phyloP scores from a whole-genome alignment of 371 early-diverging fungal genomes.

The Mortierella sp. region DNA sequence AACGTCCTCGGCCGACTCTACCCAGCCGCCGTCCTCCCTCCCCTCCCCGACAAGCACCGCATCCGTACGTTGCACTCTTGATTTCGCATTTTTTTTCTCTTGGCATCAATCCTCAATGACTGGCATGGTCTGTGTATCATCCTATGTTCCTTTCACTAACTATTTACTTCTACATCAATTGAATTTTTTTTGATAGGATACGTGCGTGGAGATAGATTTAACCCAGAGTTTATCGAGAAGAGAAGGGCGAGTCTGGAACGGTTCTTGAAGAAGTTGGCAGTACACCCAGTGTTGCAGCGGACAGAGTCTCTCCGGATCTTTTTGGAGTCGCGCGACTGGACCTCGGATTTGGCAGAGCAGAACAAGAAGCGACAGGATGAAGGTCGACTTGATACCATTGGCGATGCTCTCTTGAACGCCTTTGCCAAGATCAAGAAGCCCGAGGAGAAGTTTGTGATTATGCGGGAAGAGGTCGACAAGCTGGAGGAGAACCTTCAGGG shows the following conservation, averaged over 20 bases:
- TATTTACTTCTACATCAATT: not conserved
- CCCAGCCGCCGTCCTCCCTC: conserved; percentile 89
- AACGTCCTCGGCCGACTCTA: conserved; percentile 77
- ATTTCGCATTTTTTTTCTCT: conserved; percentile 5
- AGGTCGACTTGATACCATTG: conserved; percentile 87
- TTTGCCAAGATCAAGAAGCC: conserved; percentile 91
- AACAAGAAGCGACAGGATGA: conserved; percentile 62
- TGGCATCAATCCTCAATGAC: not conserved
- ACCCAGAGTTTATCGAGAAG: conserved; percentile 88
- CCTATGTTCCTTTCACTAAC: not conserved
- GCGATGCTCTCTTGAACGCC: conserved; percentile 92
- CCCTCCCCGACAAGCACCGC: conserved; percentile 92
- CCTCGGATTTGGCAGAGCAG: conserved; percentile 65
- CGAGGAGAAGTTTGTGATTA: conserved; percentile 87
- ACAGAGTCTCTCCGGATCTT: conserved; percentile 82
- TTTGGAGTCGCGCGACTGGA: conserved; percentile 85
- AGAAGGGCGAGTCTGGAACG: conserved; percentile 81
- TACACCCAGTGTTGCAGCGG: conserved; percentile 89
- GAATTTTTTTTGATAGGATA: conserved; percentile 77
- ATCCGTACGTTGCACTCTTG: conserved; percentile 67
- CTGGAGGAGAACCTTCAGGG: conserved; percentile 87
- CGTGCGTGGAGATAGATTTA: conserved; percentile 94
- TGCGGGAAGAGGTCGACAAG: conserved; percentile 83
- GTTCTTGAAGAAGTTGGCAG: conserved; percentile 84
- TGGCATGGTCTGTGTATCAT: not conserved